Evolutionary conservation across 2,329 filamentous ascomycete genomes (phyloP).

Genomic region (Ophiostoma ulmi): DNA sequence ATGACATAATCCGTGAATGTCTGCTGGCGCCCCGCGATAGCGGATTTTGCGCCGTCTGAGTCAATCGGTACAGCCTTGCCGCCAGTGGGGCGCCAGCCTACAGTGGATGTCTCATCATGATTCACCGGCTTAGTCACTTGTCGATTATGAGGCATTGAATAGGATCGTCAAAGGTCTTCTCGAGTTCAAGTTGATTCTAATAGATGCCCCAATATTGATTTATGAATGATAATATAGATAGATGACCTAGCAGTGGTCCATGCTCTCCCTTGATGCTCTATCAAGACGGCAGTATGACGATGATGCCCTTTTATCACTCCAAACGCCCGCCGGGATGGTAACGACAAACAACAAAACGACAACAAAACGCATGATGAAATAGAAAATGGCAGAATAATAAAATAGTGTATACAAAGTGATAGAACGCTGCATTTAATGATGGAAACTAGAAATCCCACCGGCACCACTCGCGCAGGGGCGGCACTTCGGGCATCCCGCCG

Average conservation of each 20-base stretch:
- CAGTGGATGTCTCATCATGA: background rate
- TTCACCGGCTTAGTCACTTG: background rate
- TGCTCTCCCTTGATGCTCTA: conserved; percentile 1
- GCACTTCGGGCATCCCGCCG: conserved; percentile 68
- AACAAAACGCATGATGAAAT: background rate
- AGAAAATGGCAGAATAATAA: background rate
- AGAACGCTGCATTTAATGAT: background rate
- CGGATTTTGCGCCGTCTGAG: background rate
- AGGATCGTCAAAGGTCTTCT: background rate
- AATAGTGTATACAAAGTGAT: background rate
- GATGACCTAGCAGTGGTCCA: conserved; percentile 7
- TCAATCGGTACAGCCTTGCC: conserved; percentile 9
- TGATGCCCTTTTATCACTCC: background rate
- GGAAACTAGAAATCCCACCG: conserved; percentile 60
- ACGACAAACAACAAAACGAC: background rate
- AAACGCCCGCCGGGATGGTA: conserved; percentile 7
- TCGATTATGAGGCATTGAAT: background rate
- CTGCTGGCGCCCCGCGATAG: background rate
- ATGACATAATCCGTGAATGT: background rate
- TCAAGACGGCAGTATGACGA: background rate
- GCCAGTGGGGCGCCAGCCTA: background rate
- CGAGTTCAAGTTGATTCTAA: background rate
- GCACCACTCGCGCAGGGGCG: conserved; percentile 72
- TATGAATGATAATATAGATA: background rate
- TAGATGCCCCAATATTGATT: background rate